Evolutionary conservation across 352 stramenopile species (phyloP).

Genomic region (Pilasporangium apinafurcum): DNA sequence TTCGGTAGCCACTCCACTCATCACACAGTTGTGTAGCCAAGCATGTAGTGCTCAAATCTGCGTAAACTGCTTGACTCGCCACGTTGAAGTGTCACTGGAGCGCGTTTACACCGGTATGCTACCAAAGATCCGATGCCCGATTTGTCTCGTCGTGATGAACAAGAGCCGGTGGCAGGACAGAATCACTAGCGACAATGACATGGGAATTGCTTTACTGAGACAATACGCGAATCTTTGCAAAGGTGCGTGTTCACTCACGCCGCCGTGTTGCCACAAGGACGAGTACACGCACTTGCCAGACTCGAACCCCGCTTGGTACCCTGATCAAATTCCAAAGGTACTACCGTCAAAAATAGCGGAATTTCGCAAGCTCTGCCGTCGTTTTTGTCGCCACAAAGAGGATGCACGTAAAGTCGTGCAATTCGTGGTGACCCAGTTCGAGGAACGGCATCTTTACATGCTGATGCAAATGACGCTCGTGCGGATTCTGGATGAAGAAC

Average conservation of each 20-base stretch:
- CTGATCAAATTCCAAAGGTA: no score
- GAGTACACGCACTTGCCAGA: conserved; percentile 21
- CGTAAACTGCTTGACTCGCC: conserved; percentile 9
- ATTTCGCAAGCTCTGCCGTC: no score
- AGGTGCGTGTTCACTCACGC: conserved; percentile 15
- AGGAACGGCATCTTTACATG: no score
- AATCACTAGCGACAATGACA: not conserved
- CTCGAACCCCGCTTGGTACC: no score
- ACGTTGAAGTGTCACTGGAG: conserved; percentile 17
- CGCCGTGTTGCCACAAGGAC: conserved; percentile 18
- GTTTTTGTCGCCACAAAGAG: conserved; percentile 3
- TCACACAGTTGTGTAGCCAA: conserved; percentile 7
- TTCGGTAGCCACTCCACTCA: not conserved
- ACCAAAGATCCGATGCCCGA: conserved; percentile 19
- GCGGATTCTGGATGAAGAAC: conserved; percentile 29
- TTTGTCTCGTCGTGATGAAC: conserved; percentile 12
- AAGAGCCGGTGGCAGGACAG: conserved; percentile 9
- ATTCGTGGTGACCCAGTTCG: not conserved
- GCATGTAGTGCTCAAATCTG: conserved; percentile 16
- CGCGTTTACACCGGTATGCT: conserved; percentile 22
- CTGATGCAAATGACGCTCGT: conserved; percentile 4
- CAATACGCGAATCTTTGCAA: conserved; percentile 10
- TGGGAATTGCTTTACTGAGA: no score
- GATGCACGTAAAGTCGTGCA: conserved; percentile 2
- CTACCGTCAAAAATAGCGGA: no score